A percentile compares a stretch with the other conserved stretches of the same genome.
phyloP scores from a whole-genome alignment of 2,329 filamentous ascomycete genomes.

The Epichloe typhina region DNA sequence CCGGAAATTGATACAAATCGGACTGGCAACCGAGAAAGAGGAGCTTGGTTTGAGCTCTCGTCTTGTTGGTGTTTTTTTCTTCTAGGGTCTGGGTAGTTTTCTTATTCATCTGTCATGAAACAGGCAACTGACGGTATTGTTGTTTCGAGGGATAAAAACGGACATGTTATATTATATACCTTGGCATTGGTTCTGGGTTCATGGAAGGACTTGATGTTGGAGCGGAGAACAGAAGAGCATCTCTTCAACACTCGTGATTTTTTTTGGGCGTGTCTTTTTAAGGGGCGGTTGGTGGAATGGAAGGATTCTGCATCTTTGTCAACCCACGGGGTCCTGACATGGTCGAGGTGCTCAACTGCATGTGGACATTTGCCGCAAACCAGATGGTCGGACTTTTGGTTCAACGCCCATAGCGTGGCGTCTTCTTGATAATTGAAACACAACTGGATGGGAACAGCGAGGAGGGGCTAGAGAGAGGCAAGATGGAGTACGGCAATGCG shows the following conservation, averaged over 20 bases:
- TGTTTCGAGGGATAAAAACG: conserved; percentile 9
- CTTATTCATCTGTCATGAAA: conserved; percentile 4
- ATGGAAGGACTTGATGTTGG: conserved; percentile 5
- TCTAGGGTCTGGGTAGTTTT: conserved; percentile 3
- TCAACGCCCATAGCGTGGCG: conserved; percentile 4
- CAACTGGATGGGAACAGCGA: not conserved
- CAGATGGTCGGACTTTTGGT: not conserved
- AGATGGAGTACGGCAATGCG: not conserved
- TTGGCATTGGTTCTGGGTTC: conserved; percentile 9
- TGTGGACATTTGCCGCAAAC: not conserved
- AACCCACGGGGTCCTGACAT: conserved; percentile 9
- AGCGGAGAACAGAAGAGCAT: conserved; percentile 7
- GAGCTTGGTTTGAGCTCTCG: conserved; percentile 4
- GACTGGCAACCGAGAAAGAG: conserved; percentile 13
- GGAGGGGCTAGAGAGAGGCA: not conserved
- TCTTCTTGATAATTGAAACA: not conserved
- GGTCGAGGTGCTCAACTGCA: conserved; percentile 7
- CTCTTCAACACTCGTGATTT: conserved; percentile 9
- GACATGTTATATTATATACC: conserved; percentile 12
- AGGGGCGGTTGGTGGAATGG: not conserved
- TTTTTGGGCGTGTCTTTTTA: conserved; percentile 4
- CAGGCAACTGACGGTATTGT: conserved; percentile 9
- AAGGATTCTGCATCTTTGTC: conserved; percentile 7
- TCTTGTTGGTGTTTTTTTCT: conserved; percentile 3
- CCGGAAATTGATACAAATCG: not conserved